Evolutionary conservation across 2,329 filamentous ascomycete species (phyloP), one percentile per base, ranked within the genome.

Genomic region (Phyllachora maydis): DNA sequence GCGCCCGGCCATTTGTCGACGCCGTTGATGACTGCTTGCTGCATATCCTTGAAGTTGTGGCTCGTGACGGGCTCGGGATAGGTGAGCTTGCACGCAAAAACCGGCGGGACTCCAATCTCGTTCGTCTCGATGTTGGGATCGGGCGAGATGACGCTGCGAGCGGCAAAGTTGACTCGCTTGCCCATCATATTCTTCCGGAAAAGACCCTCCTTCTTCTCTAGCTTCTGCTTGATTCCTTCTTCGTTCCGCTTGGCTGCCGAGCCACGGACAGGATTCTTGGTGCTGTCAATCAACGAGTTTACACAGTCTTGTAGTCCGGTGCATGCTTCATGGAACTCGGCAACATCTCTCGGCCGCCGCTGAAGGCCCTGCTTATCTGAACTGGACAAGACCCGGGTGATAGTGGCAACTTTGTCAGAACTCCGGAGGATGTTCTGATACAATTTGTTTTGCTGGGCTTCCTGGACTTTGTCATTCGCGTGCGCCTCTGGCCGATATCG

Each of bases 151-250:
- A 98, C 88, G 61, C 78, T 91, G 45, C 88, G 75, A 18, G 88
- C 88, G 23, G 88, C 88, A 45, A 88, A 95, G 47, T 98, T 95
- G 52, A 98, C 88, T 56, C 88, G 82, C 59, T 98, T 98, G 30
- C 88, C 88, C 88, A 98, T 98, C 88, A 98, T 95, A 50, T 98
- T 93, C 57, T 92, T 95, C 38, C 88, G 65, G 58, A 98, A 98
- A 15, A 98, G 60, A 33, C 88, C 88, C 42, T 98, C 90, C 51
- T 98, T 98, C 59, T 98, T 98, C 51, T 98, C 88, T 14, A 98
- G 61, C 42, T 83, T 76, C 43, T 98, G 88, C 52, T 98, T 98
- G 52, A 98, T 91, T 36, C 90, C 88, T 32, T 92, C 83, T 30
- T 90, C 78, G 25, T 79, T 75, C 26, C 71, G 63, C 38, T 74